Conservation (phyloP, 768 basidiomycete species). For the Rhizopogon rudus region DNA sequence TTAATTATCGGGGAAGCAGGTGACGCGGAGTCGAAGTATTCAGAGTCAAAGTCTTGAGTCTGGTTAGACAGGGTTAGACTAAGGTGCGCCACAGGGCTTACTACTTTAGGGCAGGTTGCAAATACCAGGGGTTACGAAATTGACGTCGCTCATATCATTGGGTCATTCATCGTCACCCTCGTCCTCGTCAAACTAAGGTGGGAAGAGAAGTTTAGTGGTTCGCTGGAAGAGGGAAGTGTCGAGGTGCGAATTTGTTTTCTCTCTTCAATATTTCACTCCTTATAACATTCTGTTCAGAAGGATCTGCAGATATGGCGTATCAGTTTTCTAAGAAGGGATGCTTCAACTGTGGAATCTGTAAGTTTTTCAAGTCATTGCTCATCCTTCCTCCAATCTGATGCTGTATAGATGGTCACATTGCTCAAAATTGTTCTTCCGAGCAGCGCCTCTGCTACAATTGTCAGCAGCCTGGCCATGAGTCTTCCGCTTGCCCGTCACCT, state of each 20-base stretch:
- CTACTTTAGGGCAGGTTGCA: conserved; percentile 29
- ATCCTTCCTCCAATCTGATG: conserved; percentile 12
- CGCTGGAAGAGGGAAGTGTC: conserved; percentile 72
- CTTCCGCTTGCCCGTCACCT: conserved; percentile 80
- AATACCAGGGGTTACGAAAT: conserved; percentile 10
- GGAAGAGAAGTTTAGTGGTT: conserved; percentile 59
- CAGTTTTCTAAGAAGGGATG: conserved; percentile 85
- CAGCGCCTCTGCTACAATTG: conserved; percentile 93
- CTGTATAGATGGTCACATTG: conserved; percentile 80
- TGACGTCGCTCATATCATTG: conserved; percentile 11
- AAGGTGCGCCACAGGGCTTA: conserved; percentile 22
- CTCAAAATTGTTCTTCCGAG: conserved; percentile 86
- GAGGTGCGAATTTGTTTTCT: conserved; percentile 38
- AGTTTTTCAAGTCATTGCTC: conserved; percentile 27
- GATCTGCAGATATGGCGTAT: conserved; percentile 60
- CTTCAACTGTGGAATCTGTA: conserved; percentile 92
- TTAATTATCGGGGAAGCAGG: background rate
- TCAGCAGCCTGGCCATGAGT: conserved; percentile 92
- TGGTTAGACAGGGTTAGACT: background rate
- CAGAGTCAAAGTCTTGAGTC: background rate
- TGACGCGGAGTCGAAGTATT: conserved; percentile 2
- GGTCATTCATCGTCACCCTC: conserved; percentile 34
- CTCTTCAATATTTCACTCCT: conserved; percentile 10
- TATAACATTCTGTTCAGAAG: conserved; percentile 25
- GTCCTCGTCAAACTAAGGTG: conserved; percentile 60